Percentiles rank a stretch among this genome's conserved stretches.
These are phyloP conservation scores for Fusarium sp. DNA, from an alignment of 2,329 filamentous ascomycete species.

Conservation along the genomic window DNA sequence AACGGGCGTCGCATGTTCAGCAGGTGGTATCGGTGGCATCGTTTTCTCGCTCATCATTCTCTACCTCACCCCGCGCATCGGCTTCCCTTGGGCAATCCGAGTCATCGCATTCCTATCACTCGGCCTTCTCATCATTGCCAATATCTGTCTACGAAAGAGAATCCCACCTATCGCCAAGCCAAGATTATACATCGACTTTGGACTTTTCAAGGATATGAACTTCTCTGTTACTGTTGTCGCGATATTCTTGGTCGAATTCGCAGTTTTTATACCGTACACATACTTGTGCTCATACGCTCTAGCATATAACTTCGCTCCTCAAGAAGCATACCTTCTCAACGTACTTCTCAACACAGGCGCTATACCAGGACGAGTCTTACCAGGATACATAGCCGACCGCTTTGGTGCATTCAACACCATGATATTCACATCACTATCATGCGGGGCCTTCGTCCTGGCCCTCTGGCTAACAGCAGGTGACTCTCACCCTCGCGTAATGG, in stretches of 20 bases:
- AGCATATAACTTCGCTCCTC: constrained; percentile 50
- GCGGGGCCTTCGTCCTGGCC: not conserved
- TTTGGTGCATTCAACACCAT: constrained; percentile 32
- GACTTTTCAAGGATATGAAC: constrained; percentile 61
- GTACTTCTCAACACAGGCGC: constrained; percentile 17
- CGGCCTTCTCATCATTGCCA: not conserved
- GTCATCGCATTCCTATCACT: constrained; percentile 44
- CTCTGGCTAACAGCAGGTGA: constrained; percentile 37
- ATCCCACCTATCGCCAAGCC: constrained; percentile 61
- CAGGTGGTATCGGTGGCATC: constrained; percentile 70
- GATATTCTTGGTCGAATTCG: constrained; percentile 57
- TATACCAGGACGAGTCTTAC: constrained; percentile 21
- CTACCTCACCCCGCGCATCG: constrained; percentile 43
- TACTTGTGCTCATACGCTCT: constrained; percentile 29
- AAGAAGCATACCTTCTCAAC: constrained; percentile 6
- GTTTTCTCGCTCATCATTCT: constrained; percentile 56
- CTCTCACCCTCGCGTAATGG: constrained; percentile 63
- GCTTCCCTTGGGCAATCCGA: constrained; percentile 50
- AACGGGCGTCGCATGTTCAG: constrained; percentile 76
- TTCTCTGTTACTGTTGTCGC: constrained; percentile 65
- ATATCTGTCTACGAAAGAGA: constrained; percentile 53
- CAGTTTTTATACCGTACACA: constrained; percentile 31
- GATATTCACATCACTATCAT: constrained; percentile 8
- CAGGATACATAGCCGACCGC: constrained; percentile 52
- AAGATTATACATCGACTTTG: constrained; percentile 59